These are phyloP conservation scores for Wickerhamiella siamensis DNA, from an alignment of 805 yeast genomes.

Conservation along the genomic window DNA sequence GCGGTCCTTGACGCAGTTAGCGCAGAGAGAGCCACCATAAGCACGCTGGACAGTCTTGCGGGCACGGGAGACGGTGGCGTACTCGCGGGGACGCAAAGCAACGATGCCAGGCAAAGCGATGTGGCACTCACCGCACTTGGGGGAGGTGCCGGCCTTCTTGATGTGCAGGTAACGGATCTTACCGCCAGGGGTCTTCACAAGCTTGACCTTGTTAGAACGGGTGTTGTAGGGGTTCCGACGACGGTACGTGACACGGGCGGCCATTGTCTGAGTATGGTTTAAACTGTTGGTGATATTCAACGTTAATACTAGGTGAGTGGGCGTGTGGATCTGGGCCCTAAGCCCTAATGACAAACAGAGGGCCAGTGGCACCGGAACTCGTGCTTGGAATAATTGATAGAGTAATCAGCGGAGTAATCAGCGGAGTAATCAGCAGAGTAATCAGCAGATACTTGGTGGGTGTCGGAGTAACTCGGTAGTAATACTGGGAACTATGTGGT, in stretches of 20 bases:
- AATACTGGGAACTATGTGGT: no score
- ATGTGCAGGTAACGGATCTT: constrained; percentile 95
- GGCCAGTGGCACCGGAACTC: no score
- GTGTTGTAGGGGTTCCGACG: constrained; percentile 99
- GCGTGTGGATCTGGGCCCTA: background rate
- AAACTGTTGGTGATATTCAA: background rate
- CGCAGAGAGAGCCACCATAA: constrained; percentile 99
- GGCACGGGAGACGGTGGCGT: constrained; percentile 88
- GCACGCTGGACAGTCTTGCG: constrained; percentile 98
- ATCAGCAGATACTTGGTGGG: no score
- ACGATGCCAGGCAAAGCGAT: constrained; percentile 71
- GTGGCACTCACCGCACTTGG: constrained; percentile 53
- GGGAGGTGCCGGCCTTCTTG: constrained; percentile 74
- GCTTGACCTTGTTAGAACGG: constrained; percentile 98
- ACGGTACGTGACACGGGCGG: constrained; percentile 98
- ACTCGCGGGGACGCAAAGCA: constrained; percentile 95
- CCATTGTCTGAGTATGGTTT: constrained; percentile 49
- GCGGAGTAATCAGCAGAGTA: no score
- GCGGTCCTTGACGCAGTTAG: constrained; percentile 96
- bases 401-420: no score
- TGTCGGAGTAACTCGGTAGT: no score
- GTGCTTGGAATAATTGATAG: no score
- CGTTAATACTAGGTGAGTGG: background rate
- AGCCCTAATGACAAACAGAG: constrained; percentile 5
- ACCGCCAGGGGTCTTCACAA: constrained; percentile 99